These are phyloP conservation scores for Mucor mucedo DNA, from an alignment of 371 early-diverging fungal species.

Conservation along the genomic window DNA sequence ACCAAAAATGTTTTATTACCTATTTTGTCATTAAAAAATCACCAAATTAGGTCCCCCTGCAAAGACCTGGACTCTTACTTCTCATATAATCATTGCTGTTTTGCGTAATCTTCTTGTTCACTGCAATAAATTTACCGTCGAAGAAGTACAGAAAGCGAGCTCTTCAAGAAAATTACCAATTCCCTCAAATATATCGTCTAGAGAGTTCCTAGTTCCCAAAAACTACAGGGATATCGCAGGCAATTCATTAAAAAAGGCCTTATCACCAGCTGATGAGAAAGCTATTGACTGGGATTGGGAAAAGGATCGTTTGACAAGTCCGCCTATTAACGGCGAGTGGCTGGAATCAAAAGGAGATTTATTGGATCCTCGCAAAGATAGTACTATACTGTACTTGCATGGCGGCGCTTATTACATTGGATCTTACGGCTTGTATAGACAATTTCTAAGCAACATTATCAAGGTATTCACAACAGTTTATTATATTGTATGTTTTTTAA, in stretches of 20 bases:
- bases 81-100: conserved; percentile 40
- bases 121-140: conserved; percentile 38
- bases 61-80: conserved; percentile 46
- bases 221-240: conserved; percentile 39
- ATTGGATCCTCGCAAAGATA: conserved; percentile 23
- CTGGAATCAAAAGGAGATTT: conserved; percentile 27
- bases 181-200: conserved; percentile 28
- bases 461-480: conserved; percentile 27
- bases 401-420: conserved; percentile 76
- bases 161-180: conserved; percentile 33
- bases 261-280: conserved; percentile 31
- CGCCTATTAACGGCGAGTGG: conserved; percentile 48
- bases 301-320: conserved; percentile 23
- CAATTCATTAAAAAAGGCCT: conserved; percentile 17
- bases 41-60: conserved; percentile 46
- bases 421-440: conserved; percentile 53
- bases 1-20: neutral
- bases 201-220: conserved; percentile 32
- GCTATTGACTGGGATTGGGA: conserved; percentile 52
- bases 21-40: conserved; percentile 1
- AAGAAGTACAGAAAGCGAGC: conserved; percentile 43
- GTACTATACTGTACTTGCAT: conserved; percentile 63
- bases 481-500: neutral
- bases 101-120: conserved; percentile 38
- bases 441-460: conserved; percentile 44